phyloP scores from a whole-genome alignment of 139 green algal species.

The Gonium pectorale region DNA sequence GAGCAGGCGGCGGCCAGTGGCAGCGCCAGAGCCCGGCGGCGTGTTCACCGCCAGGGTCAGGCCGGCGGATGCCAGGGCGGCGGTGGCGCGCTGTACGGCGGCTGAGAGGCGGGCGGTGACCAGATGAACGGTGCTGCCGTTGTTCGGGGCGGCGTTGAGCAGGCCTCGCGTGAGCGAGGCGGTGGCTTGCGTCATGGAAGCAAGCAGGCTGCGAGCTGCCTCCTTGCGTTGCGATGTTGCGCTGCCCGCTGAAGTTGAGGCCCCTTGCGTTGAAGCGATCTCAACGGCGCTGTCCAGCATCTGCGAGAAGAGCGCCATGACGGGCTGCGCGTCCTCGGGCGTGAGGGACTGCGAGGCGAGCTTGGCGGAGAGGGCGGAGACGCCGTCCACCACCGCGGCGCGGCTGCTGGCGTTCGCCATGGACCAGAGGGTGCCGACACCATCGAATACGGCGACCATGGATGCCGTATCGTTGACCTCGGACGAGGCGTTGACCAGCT shows the following conservation, averaged over 20 bases:
- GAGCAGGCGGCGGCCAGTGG: neutral
- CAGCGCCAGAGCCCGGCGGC: no score
- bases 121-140: neutral
- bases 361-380: no score
- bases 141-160: neutral
- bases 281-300: neutral
- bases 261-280: neutral
- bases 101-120: neutral
- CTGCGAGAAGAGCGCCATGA: no score
- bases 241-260: neutral
- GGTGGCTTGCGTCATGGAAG: neutral
- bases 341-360: no score
- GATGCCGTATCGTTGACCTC: no score
- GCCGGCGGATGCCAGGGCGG: neutral
- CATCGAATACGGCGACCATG: no score
- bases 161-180: conserved; percentile 3
- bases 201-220: neutral
- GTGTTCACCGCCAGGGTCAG: neutral
- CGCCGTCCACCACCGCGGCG: no score
- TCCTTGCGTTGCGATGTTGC: no score
- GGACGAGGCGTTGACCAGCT: no score
- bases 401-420: no score
- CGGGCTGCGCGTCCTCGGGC: no score
- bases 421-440: no score
- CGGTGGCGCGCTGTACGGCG: neutral